Conservation (phyloP, 148 eudicot genomes). For the Amaranthus hypochondriacus region DNA sequence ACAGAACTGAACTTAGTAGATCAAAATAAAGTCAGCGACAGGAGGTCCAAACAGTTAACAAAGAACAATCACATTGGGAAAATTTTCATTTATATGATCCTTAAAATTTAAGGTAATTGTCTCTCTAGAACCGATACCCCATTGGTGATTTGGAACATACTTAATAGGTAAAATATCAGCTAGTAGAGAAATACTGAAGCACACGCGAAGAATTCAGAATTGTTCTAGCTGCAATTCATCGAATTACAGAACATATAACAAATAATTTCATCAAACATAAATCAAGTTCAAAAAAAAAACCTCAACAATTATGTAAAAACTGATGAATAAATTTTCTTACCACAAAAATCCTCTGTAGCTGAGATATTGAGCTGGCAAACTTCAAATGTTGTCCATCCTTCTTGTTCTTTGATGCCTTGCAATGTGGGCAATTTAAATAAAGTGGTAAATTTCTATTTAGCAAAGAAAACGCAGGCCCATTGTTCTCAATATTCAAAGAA, state of each 20-base stretch:
- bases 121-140: not conserved
- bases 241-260: not conserved
- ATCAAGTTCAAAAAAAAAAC: not conserved
- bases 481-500: slow-evolving; percentile 48
- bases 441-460: slow-evolving; percentile 71
- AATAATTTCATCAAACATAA: slow-evolving; percentile 1
- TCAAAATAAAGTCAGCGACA: too few relatives aligned
- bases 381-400: slow-evolving; percentile 49
- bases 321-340: slow-evolving; percentile 36
- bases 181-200: not conserved
- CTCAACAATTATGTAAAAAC: not conserved
- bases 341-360: slow-evolving; percentile 91
- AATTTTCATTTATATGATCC: too few relatives aligned
- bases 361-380: slow-evolving; percentile 80
- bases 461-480: slow-evolving; percentile 57
- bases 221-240: not conserved
- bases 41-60: too few relatives aligned
- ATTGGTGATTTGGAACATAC: not conserved
- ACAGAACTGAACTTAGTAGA: too few relatives aligned
- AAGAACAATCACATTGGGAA: too few relatives aligned
- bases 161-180: not conserved
- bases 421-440: slow-evolving; percentile 78
- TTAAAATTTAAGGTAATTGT: too few relatives aligned
- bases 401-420: slow-evolving; percentile 51
- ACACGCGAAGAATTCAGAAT: slow-evolving; percentile 5